These are phyloP conservation scores for Teunomyces panamensis DNA, from an alignment of 805 yeast genomes.

Conservation along the genomic window DNA sequence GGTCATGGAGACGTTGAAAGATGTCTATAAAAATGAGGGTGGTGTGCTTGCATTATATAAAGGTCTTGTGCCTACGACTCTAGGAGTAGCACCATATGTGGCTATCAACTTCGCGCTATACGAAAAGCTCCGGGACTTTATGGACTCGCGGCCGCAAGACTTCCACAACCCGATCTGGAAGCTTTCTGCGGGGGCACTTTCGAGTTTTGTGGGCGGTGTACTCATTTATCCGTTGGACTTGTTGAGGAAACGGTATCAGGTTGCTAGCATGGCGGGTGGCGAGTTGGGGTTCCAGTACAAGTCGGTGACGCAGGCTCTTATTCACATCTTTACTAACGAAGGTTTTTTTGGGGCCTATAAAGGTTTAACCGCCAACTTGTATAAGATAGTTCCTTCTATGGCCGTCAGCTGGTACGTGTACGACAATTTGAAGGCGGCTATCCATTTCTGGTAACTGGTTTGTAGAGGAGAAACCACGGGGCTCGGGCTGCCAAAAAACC, in stretches of 20 bases:
- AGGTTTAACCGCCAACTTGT: slow-evolving; percentile 75
- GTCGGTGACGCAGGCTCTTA: slow-evolving; percentile 73
- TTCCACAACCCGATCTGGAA: slow-evolving; percentile 52
- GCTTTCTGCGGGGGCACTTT: slow-evolving; percentile 74
- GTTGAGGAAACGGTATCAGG: slow-evolving; percentile 86
- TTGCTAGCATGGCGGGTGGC: slow-evolving; percentile 73
- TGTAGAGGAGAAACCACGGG: too few relatives aligned
- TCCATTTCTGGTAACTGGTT: slow-evolving; percentile 26
- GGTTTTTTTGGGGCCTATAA: slow-evolving; percentile 72
- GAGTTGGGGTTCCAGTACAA: slow-evolving; percentile 80
- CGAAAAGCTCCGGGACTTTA: slow-evolving; percentile 68
- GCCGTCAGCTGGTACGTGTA: slow-evolving; percentile 91
- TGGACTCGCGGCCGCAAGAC: slow-evolving; percentile 33
- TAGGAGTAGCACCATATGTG: slow-evolving; percentile 95
- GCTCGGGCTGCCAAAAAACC: too few relatives aligned
- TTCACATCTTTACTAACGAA: slow-evolving; percentile 65
- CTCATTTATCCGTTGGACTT: slow-evolving; percentile 89
- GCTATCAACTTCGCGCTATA: slow-evolving; percentile 90
- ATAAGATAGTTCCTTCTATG: slow-evolving; percentile 92
- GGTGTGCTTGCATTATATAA: slow-evolving; percentile 75
- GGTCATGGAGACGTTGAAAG: slow-evolving; percentile 51
- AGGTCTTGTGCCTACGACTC: slow-evolving; percentile 85
- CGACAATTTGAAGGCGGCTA: slow-evolving; percentile 60
- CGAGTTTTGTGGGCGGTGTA: slow-evolving; percentile 90
- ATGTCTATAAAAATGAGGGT: slow-evolving; percentile 75